phyloP scores from a whole-genome alignment of 768 basidiomycete genomes.

The Suillus clintonianus region DNA sequence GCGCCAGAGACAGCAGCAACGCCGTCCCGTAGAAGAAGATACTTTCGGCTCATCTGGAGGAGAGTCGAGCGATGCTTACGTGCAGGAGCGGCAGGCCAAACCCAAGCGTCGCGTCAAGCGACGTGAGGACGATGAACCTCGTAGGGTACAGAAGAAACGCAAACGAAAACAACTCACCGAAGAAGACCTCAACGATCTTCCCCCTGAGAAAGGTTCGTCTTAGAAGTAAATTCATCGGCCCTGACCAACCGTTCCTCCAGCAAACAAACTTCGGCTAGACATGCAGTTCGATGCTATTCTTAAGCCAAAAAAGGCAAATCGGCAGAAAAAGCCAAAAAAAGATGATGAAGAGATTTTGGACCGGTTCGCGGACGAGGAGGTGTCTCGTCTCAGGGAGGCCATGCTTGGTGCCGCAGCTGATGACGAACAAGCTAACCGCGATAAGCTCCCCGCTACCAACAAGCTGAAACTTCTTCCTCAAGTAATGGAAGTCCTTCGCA shows the following conservation, averaged over 20 bases:
- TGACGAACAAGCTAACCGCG: conserved; percentile 78
- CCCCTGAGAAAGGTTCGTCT: conserved; percentile 73
- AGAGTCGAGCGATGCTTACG: conserved; percentile 58
- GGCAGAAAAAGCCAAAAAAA: conserved; percentile 71
- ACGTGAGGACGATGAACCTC: conserved; percentile 47
- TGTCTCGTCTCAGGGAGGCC: conserved; percentile 80
- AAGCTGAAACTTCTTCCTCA: conserved; percentile 87
- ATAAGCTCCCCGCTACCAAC: conserved; percentile 77
- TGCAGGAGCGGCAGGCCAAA: conserved; percentile 32
- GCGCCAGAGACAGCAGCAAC: conserved; percentile 38
- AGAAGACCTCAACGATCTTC: conserved; percentile 65
- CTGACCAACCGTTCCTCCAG: conserved; percentile 40
- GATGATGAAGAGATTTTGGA: conserved; percentile 84
- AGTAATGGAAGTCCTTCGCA: conserved; percentile 91
- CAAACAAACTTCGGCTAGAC: conserved; percentile 74
- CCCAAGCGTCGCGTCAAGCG: conserved; percentile 26
- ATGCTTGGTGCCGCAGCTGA: conserved; percentile 88
- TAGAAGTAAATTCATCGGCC: neutral
- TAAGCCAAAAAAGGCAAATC: conserved; percentile 70
- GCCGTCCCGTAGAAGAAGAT: conserved; percentile 35
- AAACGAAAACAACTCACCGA: conserved; percentile 63
- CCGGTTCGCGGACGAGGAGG: conserved; percentile 86
- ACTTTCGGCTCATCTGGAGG: conserved; percentile 36
- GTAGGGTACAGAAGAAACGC: conserved; percentile 50
- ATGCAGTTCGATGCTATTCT: conserved; percentile 87